Evolutionary conservation across 2,329 filamentous ascomycete genomes (phyloP).

Genomic region (Pseudogymnoascus sp.): DNA sequence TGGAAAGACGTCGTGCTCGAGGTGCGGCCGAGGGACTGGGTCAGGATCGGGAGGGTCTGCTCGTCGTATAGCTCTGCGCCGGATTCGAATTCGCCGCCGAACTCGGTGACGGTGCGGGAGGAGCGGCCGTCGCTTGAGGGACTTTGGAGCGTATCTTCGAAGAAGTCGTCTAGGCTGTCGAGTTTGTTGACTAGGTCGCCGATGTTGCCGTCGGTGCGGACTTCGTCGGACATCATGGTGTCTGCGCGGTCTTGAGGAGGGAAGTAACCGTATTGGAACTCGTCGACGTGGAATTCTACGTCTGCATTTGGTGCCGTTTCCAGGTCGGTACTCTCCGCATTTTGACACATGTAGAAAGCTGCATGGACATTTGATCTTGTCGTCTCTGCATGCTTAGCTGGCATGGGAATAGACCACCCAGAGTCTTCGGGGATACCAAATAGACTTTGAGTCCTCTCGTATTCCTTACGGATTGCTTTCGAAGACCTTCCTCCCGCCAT

Average conservation of each 20-base stretch:
- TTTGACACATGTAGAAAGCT: constrained; percentile 89
- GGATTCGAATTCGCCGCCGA: constrained; percentile 60
- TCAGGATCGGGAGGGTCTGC: constrained; percentile 81
- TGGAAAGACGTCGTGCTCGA: constrained; percentile 72
- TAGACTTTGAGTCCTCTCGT: constrained; percentile 84
- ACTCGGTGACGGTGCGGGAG: constrained; percentile 57
- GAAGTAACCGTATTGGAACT: constrained; percentile 62
- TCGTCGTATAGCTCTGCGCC: constrained; percentile 85
- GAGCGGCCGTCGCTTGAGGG: constrained; percentile 54
- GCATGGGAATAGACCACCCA: constrained; percentile 92
- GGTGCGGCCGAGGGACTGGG: constrained; percentile 66
- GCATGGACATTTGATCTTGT: constrained; percentile 91
- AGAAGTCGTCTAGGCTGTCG: constrained; percentile 75
- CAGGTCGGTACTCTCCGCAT: constrained; percentile 47
- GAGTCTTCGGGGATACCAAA: constrained; percentile 95
- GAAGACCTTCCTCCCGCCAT: constrained; percentile 80
- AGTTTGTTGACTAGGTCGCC: constrained; percentile 76
- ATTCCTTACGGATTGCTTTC: constrained; percentile 82
- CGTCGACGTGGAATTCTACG: constrained; percentile 84
- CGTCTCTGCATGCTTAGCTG: constrained; percentile 77
- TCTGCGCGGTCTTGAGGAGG: constrained; percentile 52
- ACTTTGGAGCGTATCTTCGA: constrained; percentile 56
- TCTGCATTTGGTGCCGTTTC: constrained; percentile 69
- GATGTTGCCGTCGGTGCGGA: constrained; percentile 61
- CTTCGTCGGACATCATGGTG: constrained; percentile 80